phyloP scores from a whole-genome alignment of 305 asterid genomes.

The Salvia sclarea region DNA sequence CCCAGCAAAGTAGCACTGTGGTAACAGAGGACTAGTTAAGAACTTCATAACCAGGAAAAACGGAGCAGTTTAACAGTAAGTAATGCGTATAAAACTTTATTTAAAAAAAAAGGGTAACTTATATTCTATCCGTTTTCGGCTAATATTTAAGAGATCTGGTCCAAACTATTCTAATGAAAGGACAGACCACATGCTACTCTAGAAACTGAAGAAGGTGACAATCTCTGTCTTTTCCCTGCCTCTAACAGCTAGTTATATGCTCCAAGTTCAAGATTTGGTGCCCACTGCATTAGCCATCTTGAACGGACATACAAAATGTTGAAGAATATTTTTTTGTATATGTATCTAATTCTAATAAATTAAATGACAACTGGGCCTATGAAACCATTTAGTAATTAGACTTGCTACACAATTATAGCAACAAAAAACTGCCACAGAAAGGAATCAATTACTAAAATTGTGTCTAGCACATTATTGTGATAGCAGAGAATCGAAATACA shows the following conservation, averaged over 20 bases:
- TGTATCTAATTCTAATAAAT: too few relatives aligned
- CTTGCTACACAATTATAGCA: not conserved
- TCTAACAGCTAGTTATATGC: not conserved
- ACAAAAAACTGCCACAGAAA: not conserved
- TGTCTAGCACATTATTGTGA: not conserved
- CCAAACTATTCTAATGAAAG: not conserved
- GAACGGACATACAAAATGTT: not conserved
- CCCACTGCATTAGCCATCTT: not conserved
- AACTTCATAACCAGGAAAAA: constrained; percentile 21
- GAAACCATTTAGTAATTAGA: not conserved
- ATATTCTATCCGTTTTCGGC: not conserved
- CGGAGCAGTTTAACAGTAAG: not conserved
- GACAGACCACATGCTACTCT: not conserved
- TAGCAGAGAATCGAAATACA: not conserved
- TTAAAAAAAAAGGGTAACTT: not conserved
- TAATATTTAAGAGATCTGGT: not conserved
- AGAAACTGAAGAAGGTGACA: constrained; percentile 14
- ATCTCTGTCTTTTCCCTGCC: constrained; percentile 1
- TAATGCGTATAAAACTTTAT: not conserved
- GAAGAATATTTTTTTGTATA: not conserved
- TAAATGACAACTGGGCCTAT: not conserved
- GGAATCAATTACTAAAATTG: not conserved
- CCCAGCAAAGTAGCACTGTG: constrained; percentile 97
- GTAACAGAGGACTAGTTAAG: constrained; percentile 30
- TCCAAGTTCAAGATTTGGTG: not conserved